Evolutionary conservation across 306 rosid genomes (phyloP).

Genomic region (Luffa aegyptiaca): DNA sequence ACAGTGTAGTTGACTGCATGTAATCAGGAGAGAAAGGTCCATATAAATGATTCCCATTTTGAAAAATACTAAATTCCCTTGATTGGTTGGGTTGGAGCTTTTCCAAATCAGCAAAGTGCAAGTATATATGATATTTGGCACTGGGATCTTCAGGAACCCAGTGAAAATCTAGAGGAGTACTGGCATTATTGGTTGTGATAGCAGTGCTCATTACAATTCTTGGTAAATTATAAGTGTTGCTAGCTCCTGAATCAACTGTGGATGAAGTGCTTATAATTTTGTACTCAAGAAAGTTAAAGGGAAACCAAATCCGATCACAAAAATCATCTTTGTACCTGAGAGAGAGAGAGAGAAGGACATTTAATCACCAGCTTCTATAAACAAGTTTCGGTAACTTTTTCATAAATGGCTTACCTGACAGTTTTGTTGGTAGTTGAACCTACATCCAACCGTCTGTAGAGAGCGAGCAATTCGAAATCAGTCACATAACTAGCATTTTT

Average conservation of each 20-base stretch:
- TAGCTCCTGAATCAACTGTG: neutral
- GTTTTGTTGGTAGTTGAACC: slow-evolving; percentile 7
- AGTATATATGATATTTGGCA: neutral
- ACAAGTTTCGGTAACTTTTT: neutral
- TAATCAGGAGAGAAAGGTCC: slow-evolving; percentile 12
- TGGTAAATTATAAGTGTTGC: slow-evolving; percentile 5
- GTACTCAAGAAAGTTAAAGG: neutral
- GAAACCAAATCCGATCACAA: slow-evolving; percentile 23
- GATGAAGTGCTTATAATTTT: slow-evolving; percentile 10
- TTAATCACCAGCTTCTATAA: neutral
- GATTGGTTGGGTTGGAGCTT: slow-evolving; percentile 3
- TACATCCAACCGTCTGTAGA: neutral
- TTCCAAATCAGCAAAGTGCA: slow-evolving; percentile 14
- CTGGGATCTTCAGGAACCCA: slow-evolving; percentile 1
- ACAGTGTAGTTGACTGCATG: neutral
- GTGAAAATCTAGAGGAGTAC: neutral
- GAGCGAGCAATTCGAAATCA: neutral
- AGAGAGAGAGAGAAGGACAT: neutral
- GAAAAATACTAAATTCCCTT: neutral
- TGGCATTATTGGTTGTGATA: slow-evolving; percentile 4
- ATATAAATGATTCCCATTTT: neutral
- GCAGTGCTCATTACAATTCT: slow-evolving; percentile 7
- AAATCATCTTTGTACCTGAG: slow-evolving; percentile 28
- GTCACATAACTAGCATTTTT: slow-evolving; percentile 12
- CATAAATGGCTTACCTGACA: slow-evolving; percentile 6